Percentiles rank a stretch among this genome's conserved stretches.
phyloP scores from a whole-genome alignment of 1,139 yeast species.

The Pichia sp. region DNA sequence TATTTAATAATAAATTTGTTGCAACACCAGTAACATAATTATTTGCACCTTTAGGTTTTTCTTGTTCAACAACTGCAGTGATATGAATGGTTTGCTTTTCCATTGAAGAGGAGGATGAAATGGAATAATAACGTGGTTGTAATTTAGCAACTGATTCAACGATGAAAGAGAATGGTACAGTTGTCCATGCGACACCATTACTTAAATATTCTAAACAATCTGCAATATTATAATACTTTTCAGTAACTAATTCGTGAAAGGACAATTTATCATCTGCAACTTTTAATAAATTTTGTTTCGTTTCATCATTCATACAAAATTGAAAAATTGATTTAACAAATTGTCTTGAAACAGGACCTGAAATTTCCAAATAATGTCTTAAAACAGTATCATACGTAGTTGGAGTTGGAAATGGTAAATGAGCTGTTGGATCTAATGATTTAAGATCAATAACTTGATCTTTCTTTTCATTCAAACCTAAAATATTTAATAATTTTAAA shows the following conservation, averaged over 20 bases:
- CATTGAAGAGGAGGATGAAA: slow-evolving; percentile 80
- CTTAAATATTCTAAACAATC: slow-evolving; percentile 66
- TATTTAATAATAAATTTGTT: slow-evolving; percentile 76
- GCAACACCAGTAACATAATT: slow-evolving; percentile 75
- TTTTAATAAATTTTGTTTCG: slow-evolving; percentile 45
- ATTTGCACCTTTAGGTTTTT: slow-evolving; percentile 35
- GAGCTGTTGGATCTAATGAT: slow-evolving; percentile 60
- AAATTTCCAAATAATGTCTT: slow-evolving; percentile 83
- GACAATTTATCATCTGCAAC: slow-evolving; percentile 63
- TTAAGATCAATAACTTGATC: slow-evolving; percentile 58
- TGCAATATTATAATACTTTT: slow-evolving; percentile 62
- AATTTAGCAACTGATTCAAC: slow-evolving; percentile 76
- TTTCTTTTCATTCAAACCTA: slow-evolving; percentile 51
- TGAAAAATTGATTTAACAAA: slow-evolving; percentile 68
- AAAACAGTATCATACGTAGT: slow-evolving; percentile 83
- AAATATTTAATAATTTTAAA: slow-evolving; percentile 52
- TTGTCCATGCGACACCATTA: slow-evolving; percentile 56
- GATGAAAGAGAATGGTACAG: slow-evolving; percentile 78
- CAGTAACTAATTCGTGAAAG: slow-evolving; percentile 61
- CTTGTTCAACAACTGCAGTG: slow-evolving; percentile 88
- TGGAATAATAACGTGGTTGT: slow-evolving; percentile 94
- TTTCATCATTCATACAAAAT: slow-evolving; percentile 68
- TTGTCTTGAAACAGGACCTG: slow-evolving; percentile 93
- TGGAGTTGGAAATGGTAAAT: slow-evolving; percentile 80
- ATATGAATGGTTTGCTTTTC: slow-evolving; percentile 73